Conservation (phyloP, 2,329 filamentous ascomycete genomes). For the Lasiodiplodia hormozganensis region DNA sequence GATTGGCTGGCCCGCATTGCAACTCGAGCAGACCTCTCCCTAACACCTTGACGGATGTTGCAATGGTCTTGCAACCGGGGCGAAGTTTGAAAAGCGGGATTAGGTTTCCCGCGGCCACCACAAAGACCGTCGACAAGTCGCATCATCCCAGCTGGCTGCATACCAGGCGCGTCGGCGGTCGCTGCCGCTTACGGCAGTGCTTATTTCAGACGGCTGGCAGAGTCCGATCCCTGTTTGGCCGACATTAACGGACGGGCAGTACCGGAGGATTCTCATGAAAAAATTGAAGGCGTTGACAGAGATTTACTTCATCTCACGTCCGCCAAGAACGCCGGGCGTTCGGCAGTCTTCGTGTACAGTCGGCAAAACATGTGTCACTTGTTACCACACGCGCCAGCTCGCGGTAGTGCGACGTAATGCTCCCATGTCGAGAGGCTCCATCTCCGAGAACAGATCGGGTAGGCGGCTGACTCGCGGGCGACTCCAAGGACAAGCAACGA, state of each 20-base stretch:
- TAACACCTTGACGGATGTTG: not conserved
- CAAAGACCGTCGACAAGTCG: not conserved
- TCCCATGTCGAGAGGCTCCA: not conserved
- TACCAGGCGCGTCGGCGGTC: not conserved
- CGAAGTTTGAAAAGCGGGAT: slow-evolving; percentile 24
- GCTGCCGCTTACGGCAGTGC: slow-evolving; percentile 12
- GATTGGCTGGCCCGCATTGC: not conserved
- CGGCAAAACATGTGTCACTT: slow-evolving; percentile 8
- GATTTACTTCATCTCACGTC: slow-evolving; percentile 24
- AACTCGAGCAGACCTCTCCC: not conserved
- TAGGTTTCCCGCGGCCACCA: slow-evolving; percentile 18
- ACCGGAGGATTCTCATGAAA: not conserved
- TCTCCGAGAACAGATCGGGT: slow-evolving; percentile 26
- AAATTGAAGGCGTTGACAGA: not conserved
- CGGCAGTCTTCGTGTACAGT: slow-evolving; percentile 1
- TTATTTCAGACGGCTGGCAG: slow-evolving; percentile 4
- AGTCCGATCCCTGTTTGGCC: slow-evolving; percentile 1
- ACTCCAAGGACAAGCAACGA: slow-evolving; percentile 19
- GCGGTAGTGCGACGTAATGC: slow-evolving; percentile 18
- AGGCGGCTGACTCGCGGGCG: slow-evolving; percentile 6
- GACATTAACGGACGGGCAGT: not conserved
- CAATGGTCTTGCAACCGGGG: slow-evolving; percentile 10
- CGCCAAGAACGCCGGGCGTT: not conserved
- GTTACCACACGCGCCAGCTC: slow-evolving; percentile 7
- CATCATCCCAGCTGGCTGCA: slow-evolving; percentile 5